Evolutionary conservation across 345 rosid species (phyloP).

Genomic region (Pugionium dolabratum): DNA sequence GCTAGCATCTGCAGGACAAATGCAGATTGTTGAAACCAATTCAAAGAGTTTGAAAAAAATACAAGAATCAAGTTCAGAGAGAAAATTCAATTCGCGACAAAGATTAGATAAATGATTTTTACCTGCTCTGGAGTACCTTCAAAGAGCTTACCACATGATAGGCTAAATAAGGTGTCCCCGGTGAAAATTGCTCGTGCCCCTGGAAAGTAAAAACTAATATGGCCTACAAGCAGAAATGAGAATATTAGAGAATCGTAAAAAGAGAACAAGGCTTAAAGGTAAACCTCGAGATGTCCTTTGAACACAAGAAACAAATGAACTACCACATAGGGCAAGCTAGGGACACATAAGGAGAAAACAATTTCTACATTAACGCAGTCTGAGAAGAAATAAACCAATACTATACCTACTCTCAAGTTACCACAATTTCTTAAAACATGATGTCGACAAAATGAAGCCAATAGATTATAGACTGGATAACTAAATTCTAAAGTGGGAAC

Average conservation of each 20-base stretch:
- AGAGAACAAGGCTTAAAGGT: neutral
- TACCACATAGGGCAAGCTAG: too few relatives aligned
- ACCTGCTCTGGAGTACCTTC: slow-evolving; percentile 85
- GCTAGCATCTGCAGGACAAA: slow-evolving; percentile 68
- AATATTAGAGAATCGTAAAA: neutral
- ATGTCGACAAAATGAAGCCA: neutral
- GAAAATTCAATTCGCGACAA: neutral
- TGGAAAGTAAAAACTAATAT: slow-evolving; percentile 85
- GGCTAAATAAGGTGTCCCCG: slow-evolving; percentile 87
- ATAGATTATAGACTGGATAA: neutral
- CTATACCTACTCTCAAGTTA: neutral
- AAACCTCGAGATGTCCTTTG: too few relatives aligned
- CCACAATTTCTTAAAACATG: neutral
- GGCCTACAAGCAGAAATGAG: slow-evolving; percentile 51
- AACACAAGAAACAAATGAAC: neutral
- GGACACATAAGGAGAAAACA: neutral
- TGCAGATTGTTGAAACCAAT: slow-evolving; percentile 5
- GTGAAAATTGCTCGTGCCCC: slow-evolving; percentile 73
- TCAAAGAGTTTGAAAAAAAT: neutral
- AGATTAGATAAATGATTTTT: neutral
- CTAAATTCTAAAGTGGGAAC: slow-evolving; percentile 2
- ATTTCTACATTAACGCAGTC: neutral
- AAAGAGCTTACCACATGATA: slow-evolving; percentile 90
- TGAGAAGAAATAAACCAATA: neutral
- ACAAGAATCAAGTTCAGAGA: neutral